Conservation (phyloP, 2,329 filamentous ascomycete species). For the Trichoderma arundinaceum region DNA sequence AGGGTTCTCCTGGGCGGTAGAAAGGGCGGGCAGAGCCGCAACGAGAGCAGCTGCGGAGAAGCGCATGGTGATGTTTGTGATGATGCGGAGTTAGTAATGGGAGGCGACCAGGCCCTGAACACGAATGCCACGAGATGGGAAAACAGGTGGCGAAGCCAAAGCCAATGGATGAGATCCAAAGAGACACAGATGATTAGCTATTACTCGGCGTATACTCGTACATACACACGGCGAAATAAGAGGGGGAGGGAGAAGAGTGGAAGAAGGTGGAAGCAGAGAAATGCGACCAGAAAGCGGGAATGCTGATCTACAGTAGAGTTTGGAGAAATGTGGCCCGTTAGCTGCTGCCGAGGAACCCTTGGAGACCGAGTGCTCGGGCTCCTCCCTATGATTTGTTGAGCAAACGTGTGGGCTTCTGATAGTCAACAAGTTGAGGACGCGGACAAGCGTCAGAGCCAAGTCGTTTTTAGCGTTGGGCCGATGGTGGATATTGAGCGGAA, state of each 20-base stretch:
- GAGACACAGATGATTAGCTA: neutral
- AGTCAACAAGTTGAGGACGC: conserved; percentile 19
- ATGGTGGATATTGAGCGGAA: neutral
- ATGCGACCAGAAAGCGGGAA: conserved; percentile 14
- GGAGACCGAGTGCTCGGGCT: conserved; percentile 14
- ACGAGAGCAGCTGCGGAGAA: conserved; percentile 57
- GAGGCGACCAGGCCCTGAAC: neutral
- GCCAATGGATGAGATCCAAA: neutral
- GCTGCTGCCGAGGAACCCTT: conserved; percentile 1
- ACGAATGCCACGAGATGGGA: neutral
- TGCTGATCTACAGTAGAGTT: conserved; percentile 12
- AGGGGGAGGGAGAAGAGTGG: conserved; percentile 28
- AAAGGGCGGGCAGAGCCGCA: conserved; percentile 62
- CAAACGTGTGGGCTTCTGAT: conserved; percentile 1
- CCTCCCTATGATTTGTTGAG: conserved; percentile 30
- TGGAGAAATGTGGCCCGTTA: conserved; percentile 26
- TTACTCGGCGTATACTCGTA: neutral
- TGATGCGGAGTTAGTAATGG: conserved; percentile 19
- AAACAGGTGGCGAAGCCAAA: neutral
- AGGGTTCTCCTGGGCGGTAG: conserved; percentile 57
- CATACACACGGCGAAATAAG: neutral
- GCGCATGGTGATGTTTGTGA: conserved; percentile 56
- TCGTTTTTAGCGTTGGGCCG: conserved; percentile 2
- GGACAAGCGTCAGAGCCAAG: neutral
- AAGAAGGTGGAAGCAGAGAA: conserved; percentile 9